Evolutionary conservation across 176 grass and related monocot genomes (phyloP).

Genomic region (Tillandsia fasciculata): DNA sequence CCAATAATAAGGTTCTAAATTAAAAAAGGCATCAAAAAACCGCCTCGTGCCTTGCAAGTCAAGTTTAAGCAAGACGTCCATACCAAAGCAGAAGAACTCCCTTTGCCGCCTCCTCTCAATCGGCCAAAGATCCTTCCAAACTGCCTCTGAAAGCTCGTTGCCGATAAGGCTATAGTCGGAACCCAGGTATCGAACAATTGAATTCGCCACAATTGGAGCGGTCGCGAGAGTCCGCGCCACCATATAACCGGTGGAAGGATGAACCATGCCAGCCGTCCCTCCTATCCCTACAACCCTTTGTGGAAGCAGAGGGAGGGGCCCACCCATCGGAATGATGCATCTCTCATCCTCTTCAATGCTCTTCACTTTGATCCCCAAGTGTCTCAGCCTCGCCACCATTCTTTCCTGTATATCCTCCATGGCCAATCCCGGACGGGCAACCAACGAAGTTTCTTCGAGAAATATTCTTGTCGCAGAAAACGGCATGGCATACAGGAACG

Average conservation of each 20-base stretch:
- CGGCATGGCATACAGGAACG: constrained; percentile 95
- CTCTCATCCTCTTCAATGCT: constrained; percentile 92
- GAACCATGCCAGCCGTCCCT: constrained; percentile 93
- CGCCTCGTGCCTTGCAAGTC: constrained; percentile 68
- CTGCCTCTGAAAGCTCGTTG: constrained; percentile 39
- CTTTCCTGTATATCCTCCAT: constrained; percentile 97
- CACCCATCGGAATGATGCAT: constrained; percentile 92
- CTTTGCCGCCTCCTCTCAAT: constrained; percentile 62
- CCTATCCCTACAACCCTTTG: constrained; percentile 93
- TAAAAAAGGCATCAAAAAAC: constrained; percentile 90
- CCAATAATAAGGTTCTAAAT: constrained; percentile 90
- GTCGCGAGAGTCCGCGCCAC: constrained; percentile 84
- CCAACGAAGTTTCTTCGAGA: constrained; percentile 90
- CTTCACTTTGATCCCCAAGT: constrained; percentile 65
- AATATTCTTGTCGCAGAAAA: constrained; percentile 84
- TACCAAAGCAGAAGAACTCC: constrained; percentile 98
- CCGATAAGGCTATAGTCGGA: constrained; percentile 25
- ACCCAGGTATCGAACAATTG: constrained; percentile 66
- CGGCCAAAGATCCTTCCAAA: constrained; percentile 93
- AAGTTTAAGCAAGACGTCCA: constrained; percentile 94
- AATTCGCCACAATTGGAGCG: constrained; percentile 65
- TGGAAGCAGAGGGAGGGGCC: constrained; percentile 69
- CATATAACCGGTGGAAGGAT: constrained; percentile 96
- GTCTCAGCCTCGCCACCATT: constrained; percentile 70
- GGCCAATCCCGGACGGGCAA: constrained; percentile 68